Conservation (phyloP, 768 basidiomycete genomes). For the Russula vinacea region DNA sequence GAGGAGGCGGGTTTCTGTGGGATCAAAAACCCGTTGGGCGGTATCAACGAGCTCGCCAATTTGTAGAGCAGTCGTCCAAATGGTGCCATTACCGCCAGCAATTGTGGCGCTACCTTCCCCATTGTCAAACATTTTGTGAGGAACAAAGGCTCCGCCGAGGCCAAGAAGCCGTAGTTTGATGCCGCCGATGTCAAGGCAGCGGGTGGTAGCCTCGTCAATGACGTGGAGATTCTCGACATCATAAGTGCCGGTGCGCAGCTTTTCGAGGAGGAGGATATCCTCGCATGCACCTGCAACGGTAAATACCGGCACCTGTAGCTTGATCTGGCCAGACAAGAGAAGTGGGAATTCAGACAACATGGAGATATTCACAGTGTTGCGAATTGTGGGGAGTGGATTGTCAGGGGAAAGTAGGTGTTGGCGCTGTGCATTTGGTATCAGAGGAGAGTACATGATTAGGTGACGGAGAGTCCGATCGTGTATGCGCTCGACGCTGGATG, state of each 20-base stretch:
- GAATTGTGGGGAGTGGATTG: conserved; percentile 63
- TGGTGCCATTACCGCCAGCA: conserved; percentile 95
- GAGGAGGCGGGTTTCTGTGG: conserved; percentile 88
- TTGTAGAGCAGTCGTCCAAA: conserved; percentile 98
- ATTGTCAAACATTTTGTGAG: conserved; percentile 93
- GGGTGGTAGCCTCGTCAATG: conserved; percentile 93
- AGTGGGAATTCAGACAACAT: conserved; percentile 93
- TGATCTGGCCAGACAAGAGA: conserved; percentile 85
- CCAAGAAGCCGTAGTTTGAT: conserved; percentile 93
- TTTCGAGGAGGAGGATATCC: conserved; percentile 90
- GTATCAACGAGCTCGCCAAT: conserved; percentile 98
- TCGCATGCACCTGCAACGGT: conserved; percentile 98
- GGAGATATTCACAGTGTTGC: conserved; percentile 68
- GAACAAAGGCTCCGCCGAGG: conserved; percentile 90
- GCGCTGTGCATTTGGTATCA: conserved; percentile 81
- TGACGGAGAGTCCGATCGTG: conserved; percentile 95
- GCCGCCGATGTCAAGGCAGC: conserved; percentile 86
- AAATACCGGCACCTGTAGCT: conserved; percentile 89
- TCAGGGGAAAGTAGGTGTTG: conserved; percentile 72
- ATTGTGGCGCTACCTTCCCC: conserved; percentile 95
- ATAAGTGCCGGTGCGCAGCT: conserved; percentile 81
- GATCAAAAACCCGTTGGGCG: conserved; percentile 89
- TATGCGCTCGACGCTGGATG: conserved; percentile 79
- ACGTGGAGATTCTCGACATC: conserved; percentile 86
- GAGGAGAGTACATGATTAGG: conserved; percentile 92